Evolutionary conservation across 805 yeast species (phyloP).

Genomic region (Clavispora vitiphila): DNA sequence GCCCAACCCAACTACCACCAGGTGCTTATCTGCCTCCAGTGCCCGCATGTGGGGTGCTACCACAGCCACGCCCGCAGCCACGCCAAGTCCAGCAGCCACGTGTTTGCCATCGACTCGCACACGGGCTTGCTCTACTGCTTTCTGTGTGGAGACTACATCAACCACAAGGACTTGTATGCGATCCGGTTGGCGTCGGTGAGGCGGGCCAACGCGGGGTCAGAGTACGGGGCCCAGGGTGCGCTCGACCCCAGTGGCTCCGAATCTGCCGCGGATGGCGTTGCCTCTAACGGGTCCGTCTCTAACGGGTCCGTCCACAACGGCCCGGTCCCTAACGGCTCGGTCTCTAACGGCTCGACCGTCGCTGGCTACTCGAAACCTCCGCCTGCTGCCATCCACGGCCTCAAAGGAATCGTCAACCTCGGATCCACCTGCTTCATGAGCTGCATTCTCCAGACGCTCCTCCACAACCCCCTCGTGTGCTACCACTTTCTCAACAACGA

Average conservation of each 20-base stretch:
- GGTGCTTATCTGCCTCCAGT: slow-evolving; percentile 65
- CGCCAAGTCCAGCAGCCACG: slow-evolving; percentile 29
- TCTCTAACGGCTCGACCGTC: neutral
- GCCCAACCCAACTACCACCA: slow-evolving; percentile 33
- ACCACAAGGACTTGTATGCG: slow-evolving; percentile 54
- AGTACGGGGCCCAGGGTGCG: too few relatives aligned
- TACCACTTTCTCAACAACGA: slow-evolving; percentile 69
- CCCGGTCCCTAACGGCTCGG: too few relatives aligned
- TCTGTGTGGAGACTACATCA: slow-evolving; percentile 68
- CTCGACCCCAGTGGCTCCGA: too few relatives aligned
- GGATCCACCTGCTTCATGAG: slow-evolving; percentile 98
- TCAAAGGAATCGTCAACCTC: slow-evolving; percentile 85
- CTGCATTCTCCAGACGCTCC: slow-evolving; percentile 78
- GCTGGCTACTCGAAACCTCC: slow-evolving; percentile 34
- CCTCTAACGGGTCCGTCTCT: too few relatives aligned
- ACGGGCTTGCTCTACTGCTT: slow-evolving; percentile 74
- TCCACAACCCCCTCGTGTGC: slow-evolving; percentile 86
- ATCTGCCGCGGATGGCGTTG: too few relatives aligned
- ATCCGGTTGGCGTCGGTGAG: slow-evolving; percentile 31
- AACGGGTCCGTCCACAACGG: too few relatives aligned
- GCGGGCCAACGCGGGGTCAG: slow-evolving; percentile 2
- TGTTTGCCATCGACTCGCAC: slow-evolving; percentile 53
- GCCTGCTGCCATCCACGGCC: slow-evolving; percentile 62
- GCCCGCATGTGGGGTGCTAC: slow-evolving; percentile 73
- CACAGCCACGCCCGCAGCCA: slow-evolving; percentile 29